Evolutionary conservation across 768 basidiomycete genomes (phyloP), one percentile per base, ranked within the genome.

Genomic region (Agrocybe praecox): DNA sequence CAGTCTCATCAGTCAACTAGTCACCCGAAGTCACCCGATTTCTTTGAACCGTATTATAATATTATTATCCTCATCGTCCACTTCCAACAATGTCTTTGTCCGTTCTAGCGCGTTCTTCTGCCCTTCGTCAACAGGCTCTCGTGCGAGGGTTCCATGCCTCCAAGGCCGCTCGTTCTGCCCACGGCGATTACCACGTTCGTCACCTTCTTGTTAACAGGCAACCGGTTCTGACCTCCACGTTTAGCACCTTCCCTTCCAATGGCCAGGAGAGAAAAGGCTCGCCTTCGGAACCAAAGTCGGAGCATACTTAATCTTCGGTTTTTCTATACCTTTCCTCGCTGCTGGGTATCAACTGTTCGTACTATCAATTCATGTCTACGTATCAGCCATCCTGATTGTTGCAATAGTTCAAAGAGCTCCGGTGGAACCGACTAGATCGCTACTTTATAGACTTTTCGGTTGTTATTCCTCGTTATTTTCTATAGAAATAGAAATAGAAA

Each of bases 251-350:
- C 85, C 84, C 15, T 88, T 86, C 70, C 70, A 70, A 55, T 80
- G 72, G 61, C 84, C 81, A 48, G 79, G 76, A 18, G 72, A 80
- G 56, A 84, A 76, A 55, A 85, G 80, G 63, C 58, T 62, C n/a
- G 59, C 71, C 11, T 86, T 84, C 56, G 86, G 69, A 5, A 46
- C 72, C 48, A 88, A 86, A 71, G 58, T 86, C 50, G 58, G 67
- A 22, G 52, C 67, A 6, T 84, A 76, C 70, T 76, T 92, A 53
- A 47, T 68, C 14, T 57, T 74, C 12, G 90, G 89, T 12, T 89
- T 90, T 69, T 69, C 80, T 55, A 82, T 91, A 59, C 90, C 90
- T 23, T 85, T 92, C 70, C 60, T 79, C 52, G 89, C 88, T 6
- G 74, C 82, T 5, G 69, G 66, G 36, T 83, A 79, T 66, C 89